Conservation (phyloP, 495 filamentous ascomycete genomes). For the Jackrogersella minutella region DNA sequence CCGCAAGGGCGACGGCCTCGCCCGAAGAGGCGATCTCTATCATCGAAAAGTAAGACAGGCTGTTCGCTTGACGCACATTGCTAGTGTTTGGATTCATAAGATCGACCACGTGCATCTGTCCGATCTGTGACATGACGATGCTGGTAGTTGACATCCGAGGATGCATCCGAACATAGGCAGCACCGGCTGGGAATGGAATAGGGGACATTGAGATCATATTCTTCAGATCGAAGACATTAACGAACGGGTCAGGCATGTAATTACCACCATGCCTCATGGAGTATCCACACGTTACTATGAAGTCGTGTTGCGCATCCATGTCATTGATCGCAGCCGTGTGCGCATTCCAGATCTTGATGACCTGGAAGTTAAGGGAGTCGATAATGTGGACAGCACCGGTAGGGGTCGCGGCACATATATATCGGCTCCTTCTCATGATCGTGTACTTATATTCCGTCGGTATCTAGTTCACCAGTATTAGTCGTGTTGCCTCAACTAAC, state of each 20-base stretch:
- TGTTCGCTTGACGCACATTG: conserved; percentile 86
- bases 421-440: conserved; percentile 87
- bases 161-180: conserved; percentile 93
- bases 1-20: conserved; percentile 83
- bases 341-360: conserved; percentile 87
- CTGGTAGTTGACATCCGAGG: conserved; percentile 91
- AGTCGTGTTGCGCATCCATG: conserved; percentile 93
- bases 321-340: conserved; percentile 86
- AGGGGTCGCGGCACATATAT: conserved; percentile 89
- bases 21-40: conserved; percentile 92
- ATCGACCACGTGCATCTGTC: conserved; percentile 93
- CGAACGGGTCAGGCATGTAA: conserved; percentile 83
- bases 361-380: conserved; percentile 75
- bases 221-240: conserved; percentile 94
- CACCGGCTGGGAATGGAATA: conserved; percentile 89
- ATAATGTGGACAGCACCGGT: conserved; percentile 86
- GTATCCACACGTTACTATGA: conserved; percentile 93
- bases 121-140: conserved; percentile 86
- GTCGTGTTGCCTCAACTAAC: conserved; percentile 4
- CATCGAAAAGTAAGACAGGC: conserved; percentile 68
- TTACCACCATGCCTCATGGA: conserved; percentile 67
- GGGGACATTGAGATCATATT: conserved; percentile 83
- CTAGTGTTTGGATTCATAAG: conserved; percentile 92
- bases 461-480: conserved; percentile 55
- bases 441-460: conserved; percentile 78